Evolutionary conservation across 495 filamentous ascomycete genomes (phyloP), one percentile per base, ranked within the genome.

Genomic region (Neurospora cerealis): DNA sequence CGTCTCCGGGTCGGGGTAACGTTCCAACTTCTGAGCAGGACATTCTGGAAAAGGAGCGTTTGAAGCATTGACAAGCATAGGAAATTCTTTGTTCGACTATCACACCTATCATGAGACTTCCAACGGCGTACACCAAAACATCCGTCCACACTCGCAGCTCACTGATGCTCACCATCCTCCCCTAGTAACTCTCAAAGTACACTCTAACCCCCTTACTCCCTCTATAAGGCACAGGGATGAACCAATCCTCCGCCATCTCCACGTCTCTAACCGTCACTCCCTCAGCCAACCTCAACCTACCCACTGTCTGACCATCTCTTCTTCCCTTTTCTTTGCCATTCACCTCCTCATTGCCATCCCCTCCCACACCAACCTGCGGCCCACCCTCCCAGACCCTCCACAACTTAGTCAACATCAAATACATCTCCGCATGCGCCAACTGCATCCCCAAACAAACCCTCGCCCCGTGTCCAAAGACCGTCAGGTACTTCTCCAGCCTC

Each of bases 181-280:
- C 13, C 24, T 66, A 66, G 8, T 34, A 36, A 34, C 28, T 66
- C 15, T 66, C 54, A 66, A 66, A 34, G 54, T 66, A 66, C 13
- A 34, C 54, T 4, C 54, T 66, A 19, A 66, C 54, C 28, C 54
- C 54, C 28, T 66, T 32, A 36, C 28, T 66, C 54, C 54, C 54
- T 34, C 28, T 34, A 36, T 66, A 66, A 17, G 54, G 54, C 28
- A 28, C 54, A 34, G 77, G 77, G 69, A 78, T 77, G 32, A 78
- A 78, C 32, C 41, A 78, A 42, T 77, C 77, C 38, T 72, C 77
- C 39, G 71, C 77, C 77, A 78, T 75, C 71, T 42, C 70, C 37
- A 62, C 70, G 40, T 78, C 77, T 66, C 72, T 42, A 44, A 42
- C 62, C 17, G 66, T 60, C n/a, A 74, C 54, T 19, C 54, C 74